phyloP scores from a whole-genome alignment of 2,329 filamentous ascomycete genomes.

The Aspergillus terreus region DNA sequence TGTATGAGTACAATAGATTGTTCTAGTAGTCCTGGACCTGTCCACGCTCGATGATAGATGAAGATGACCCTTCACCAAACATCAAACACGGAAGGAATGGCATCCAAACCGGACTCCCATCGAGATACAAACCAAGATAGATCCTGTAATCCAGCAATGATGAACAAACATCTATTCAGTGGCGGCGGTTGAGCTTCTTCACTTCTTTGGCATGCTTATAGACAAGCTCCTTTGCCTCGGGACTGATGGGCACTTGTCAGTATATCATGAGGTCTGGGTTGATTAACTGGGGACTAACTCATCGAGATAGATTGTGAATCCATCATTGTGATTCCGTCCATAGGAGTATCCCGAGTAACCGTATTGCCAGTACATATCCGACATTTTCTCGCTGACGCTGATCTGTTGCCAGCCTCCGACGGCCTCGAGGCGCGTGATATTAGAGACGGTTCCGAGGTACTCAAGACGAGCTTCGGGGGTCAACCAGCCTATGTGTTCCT shows the following conservation, averaged over 20 bases:
- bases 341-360: conserved; percentile 12
- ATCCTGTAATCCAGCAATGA: too few species aligned
- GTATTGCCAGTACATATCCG: conserved; percentile 13
- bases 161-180: neutral
- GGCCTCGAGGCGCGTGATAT: conserved; percentile 11
- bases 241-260: neutral
- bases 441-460: conserved; percentile 9
- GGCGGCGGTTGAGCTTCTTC: conserved; percentile 5
- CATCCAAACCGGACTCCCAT: too few species aligned
- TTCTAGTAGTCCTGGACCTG: too few species aligned
- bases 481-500: conserved; percentile 6
- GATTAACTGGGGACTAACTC: neutral
- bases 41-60: too few species aligned
- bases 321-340: conserved; percentile 12
- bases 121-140: too few species aligned
- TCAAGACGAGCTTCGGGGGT: conserved; percentile 5
- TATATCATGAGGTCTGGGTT: neutral
- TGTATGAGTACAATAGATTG: too few species aligned
- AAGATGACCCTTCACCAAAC: too few species aligned
- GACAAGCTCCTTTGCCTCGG: conserved; percentile 10
- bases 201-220: conserved; percentile 10
- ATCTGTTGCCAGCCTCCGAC: conserved; percentile 13
- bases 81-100: too few species aligned
- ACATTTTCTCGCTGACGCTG: conserved; percentile 12
- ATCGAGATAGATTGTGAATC: conserved; percentile 13